Evolutionary conservation across 2,329 filamentous ascomycete species (phyloP).

Genomic region (Claviceps digitariae): DNA sequence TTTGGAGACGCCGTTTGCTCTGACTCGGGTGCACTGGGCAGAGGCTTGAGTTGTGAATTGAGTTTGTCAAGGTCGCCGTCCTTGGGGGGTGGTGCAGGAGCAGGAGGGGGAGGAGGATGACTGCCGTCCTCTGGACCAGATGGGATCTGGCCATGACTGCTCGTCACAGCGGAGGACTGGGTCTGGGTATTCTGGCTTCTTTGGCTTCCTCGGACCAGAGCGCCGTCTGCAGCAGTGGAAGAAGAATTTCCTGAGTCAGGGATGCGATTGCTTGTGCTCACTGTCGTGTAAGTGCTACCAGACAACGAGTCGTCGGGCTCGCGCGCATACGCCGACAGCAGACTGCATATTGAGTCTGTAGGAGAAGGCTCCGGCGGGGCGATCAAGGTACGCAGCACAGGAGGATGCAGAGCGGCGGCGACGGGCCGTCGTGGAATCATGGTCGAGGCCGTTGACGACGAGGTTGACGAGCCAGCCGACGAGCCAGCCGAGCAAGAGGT

Average conservation of each 20-base stretch:
- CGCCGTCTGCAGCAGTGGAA: background rate
- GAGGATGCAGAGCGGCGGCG: conserved; percentile 3
- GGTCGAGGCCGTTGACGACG: conserved; percentile 11
- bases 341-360: conserved; percentile 37
- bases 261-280: conserved; percentile 1
- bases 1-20: conserved; percentile 16
- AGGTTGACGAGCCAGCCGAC: background rate
- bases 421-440: conserved; percentile 25
- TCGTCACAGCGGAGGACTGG: background rate
- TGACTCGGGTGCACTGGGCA: conserved; percentile 5
- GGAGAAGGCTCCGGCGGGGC: conserved; percentile 23
- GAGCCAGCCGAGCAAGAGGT: background rate
- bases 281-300: conserved; percentile 6
- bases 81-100: conserved; percentile 14
- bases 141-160: background rate
- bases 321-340: conserved; percentile 41
- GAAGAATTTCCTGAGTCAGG: conserved; percentile 1
- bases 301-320: conserved; percentile 24
- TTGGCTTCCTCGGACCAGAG: background rate
- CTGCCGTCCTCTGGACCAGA: background rate
- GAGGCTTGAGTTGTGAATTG: conserved; percentile 6
- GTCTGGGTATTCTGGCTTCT: background rate
- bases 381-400: conserved; percentile 4
- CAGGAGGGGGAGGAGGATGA: conserved; percentile 11
- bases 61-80: conserved; percentile 10